A percentile compares a stretch with the other conserved stretches of the same genome.
Evolutionary conservation across 192 early-diverging fungal genomes (phyloP).

Genomic region (Backusella psychrophila): DNA sequence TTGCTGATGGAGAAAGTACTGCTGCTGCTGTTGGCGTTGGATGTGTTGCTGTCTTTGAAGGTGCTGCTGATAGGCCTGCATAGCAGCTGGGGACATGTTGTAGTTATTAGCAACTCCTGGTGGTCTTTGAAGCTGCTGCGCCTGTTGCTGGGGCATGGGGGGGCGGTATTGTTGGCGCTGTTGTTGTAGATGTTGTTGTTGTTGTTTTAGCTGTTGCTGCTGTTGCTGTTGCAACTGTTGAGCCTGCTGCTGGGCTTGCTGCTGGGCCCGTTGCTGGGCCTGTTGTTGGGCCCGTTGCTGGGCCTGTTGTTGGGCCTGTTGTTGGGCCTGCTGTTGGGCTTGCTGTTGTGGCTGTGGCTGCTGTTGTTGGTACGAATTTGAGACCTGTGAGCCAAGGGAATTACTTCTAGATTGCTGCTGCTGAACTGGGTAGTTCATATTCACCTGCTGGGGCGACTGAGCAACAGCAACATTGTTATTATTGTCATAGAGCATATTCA

Average conservation of each 20-base stretch:
- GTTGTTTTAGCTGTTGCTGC: not conserved
- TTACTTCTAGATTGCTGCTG: not conserved
- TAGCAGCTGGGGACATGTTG: not conserved
- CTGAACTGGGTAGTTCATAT: not conserved
- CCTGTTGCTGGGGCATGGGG: not conserved
- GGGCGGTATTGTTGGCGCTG: not conserved
- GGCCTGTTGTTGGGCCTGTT: not conserved
- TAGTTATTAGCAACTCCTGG: not conserved
- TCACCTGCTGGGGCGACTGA: not conserved
- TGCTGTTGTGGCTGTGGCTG: not conserved
- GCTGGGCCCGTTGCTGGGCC: not conserved
- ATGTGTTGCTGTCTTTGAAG: not conserved
- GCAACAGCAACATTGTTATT: not conserved
- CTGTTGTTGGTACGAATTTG: not conserved
- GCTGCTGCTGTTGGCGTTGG: not conserved
- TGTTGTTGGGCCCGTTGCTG: not conserved
- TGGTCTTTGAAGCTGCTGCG: not conserved
- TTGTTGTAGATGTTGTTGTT: not conserved
- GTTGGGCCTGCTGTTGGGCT: not conserved
- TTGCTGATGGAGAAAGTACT: not conserved
- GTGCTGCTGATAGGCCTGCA: constrained; percentile 7
- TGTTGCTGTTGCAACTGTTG: not conserved
- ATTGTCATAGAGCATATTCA: not conserved
- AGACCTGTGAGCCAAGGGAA: not conserved
- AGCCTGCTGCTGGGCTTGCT: not conserved